phyloP scores from a whole-genome alignment of 2,329 filamentous ascomycete genomes.

The Mariannaea sp. region DNA sequence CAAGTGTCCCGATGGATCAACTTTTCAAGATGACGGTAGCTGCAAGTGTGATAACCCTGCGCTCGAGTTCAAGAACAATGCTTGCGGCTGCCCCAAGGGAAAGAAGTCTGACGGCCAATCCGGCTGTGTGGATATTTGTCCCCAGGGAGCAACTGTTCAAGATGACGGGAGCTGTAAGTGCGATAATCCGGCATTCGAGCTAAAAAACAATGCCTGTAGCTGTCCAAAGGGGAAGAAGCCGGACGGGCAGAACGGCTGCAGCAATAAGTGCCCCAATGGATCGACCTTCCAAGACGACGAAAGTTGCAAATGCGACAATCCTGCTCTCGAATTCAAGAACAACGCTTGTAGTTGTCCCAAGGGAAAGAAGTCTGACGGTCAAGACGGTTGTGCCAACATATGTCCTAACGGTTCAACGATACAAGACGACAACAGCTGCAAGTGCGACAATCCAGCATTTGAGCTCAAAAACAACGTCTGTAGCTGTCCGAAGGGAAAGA shows the following conservation, averaged over 20 bases:
- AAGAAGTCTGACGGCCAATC: background rate
- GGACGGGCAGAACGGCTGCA: background rate
- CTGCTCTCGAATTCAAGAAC: background rate
- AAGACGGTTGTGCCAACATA: background rate
- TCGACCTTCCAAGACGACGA: background rate
- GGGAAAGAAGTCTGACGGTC: background rate
- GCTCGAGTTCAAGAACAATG: too few relatives aligned
- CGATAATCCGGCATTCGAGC: background rate
- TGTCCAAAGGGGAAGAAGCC: background rate
- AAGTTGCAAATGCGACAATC: background rate
- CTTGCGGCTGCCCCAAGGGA: too few relatives aligned
- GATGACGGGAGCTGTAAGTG: background rate
- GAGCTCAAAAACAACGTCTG: background rate
- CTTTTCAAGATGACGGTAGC: background rate
- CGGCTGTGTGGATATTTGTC: background rate
- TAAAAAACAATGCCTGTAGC: background rate
- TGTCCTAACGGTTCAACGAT: background rate
- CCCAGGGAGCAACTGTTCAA: background rate
- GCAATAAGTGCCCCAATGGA: background rate
- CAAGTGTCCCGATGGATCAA: background rate
- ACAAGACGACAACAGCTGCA: background rate
- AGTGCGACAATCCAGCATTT: background rate
- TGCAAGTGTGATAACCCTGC: too few relatives aligned
- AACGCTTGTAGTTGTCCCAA: background rate
- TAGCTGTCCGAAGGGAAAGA: background rate